Evolutionary conservation across 2,329 filamentous ascomycete genomes (phyloP), one percentile per base, ranked within the genome.

Genomic region (Diaporthe ampelina): DNA sequence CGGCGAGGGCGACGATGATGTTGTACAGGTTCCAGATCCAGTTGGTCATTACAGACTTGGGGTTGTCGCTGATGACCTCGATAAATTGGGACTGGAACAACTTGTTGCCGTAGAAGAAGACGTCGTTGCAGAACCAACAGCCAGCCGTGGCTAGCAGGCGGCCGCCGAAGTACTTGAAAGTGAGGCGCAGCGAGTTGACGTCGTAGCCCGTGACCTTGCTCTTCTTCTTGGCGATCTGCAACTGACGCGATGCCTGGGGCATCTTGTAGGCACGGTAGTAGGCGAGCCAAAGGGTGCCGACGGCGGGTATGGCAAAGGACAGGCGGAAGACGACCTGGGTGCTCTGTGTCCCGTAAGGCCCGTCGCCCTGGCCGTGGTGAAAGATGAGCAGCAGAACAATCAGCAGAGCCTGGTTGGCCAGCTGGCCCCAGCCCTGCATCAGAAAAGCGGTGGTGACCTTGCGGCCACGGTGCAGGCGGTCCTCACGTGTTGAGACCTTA

Each of bases 71-170:
- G 78, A 98, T 92, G 81, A 97, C 93, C 43, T 86, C 87, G 85
- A 98, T 98, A 86, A 98, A 98, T 82, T 96, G 91, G 76, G 90
- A 91, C 86, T 98, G 95, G 90, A 98, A 98, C 71, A 98, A 92
- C 89, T 98, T 98, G 92, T 98, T 98, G 79, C 96, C 96, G 87
- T 98, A 98, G 88, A 98, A 98, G 89, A 98, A 98, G 78, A 98
- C 93, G 81, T 98, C 96, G 84, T 98, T 98, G 86, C 93, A 94
- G 85, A 96, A 98, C 96, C 96, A 98, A 48, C 92, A 91, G 73
- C 94, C 94, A 15, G 95, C 92, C 26, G 96, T 98, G 67, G 96
- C 96, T 26, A 98, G 81, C 32, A 98, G 86, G 78, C 96, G 95
- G 70, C 94, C 93, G 63, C 95, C 95, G 78, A 98, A 98, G 86